A percentile compares a stretch with the other conserved stretches of the same genome.
These are phyloP conservation scores for Fusarium sp. DNA, from an alignment of 2,329 filamentous ascomycete species.

Conservation along the genomic window DNA sequence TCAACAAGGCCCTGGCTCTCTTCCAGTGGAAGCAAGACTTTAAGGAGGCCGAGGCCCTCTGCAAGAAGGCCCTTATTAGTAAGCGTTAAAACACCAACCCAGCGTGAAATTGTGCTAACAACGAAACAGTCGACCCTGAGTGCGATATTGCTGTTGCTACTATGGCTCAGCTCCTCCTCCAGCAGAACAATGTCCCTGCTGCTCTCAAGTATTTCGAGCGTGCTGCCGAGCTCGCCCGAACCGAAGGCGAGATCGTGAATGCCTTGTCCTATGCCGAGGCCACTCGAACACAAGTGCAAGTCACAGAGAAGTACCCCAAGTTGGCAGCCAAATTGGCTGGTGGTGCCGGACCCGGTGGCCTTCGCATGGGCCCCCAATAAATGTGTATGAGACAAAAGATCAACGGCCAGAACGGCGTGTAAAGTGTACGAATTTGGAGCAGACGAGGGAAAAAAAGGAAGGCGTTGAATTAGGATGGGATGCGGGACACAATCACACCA, in stretches of 20 bases:
- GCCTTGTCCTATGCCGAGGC: conserved; percentile 97
- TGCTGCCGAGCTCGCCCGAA: conserved; percentile 92
- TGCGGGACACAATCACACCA: conserved; percentile 24
- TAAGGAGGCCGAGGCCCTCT: conserved; percentile 91
- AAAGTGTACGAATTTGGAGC: conserved; percentile 47
- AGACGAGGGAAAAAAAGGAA: conserved; percentile 29
- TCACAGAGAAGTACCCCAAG: conserved; percentile 87
- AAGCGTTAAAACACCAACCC: conserved; percentile 56
- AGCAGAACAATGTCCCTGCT: conserved; percentile 96
- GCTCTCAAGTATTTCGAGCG: conserved; percentile 97
- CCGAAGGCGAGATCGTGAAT: conserved; percentile 95
- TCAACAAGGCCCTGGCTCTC: conserved; percentile 96
- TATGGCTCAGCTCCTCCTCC: conserved; percentile 96
- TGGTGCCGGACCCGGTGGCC: conserved; percentile 50
- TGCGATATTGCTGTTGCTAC: conserved; percentile 99
- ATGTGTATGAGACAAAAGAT: conserved; percentile 38
- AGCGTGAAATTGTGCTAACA: conserved; percentile 50
- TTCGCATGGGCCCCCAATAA: conserved; percentile 53
- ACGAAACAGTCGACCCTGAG: conserved; percentile 84
- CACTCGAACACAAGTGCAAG: conserved; percentile 93
- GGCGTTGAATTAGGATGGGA: conserved; percentile 36
- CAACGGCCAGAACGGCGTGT: conserved; percentile 39
- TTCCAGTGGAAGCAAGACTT: conserved; percentile 99
- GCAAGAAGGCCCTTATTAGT: conserved; percentile 97
- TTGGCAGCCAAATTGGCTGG: conserved; percentile 74